A percentile compares a stretch with the other conserved stretches of the same genome.
These are phyloP conservation scores for Trichoderma lentiforme DNA, from an alignment of 2,329 filamentous ascomycete genomes.

Conservation along the genomic window DNA sequence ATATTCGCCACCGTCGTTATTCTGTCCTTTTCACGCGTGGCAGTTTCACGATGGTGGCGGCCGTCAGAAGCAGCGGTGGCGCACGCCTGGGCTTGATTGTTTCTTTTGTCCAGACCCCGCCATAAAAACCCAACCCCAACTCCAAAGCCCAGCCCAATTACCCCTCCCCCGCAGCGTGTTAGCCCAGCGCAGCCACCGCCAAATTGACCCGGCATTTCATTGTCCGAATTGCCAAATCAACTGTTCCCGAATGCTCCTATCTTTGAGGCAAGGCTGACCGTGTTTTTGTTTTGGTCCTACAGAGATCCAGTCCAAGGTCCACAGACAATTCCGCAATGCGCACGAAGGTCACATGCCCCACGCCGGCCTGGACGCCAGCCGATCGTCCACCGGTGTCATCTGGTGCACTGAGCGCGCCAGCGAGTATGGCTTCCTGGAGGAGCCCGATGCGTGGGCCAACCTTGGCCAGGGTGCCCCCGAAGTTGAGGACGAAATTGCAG, in stretches of 20 bases:
- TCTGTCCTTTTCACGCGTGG: neutral
- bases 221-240: neutral
- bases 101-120: slow-evolving; percentile 12
- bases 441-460: slow-evolving; percentile 84
- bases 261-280: slow-evolving; percentile 19
- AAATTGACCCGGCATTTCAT: neutral
- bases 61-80: slow-evolving; percentile 8
- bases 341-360: slow-evolving; percentile 90
- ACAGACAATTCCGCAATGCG: slow-evolving; percentile 82
- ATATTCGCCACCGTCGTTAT: neutral
- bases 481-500: slow-evolving; percentile 87
- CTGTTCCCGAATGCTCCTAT: neutral
- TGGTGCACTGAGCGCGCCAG: slow-evolving; percentile 87
- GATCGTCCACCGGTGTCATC: slow-evolving; percentile 88
- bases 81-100: slow-evolving; percentile 3
- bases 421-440: slow-evolving; percentile 83
- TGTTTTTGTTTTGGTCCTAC: neutral
- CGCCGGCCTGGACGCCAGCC: slow-evolving; percentile 82
- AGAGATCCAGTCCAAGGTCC: slow-evolving; percentile 82
- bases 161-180: slow-evolving; percentile 19
- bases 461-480: slow-evolving; percentile 91
- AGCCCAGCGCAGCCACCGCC: slow-evolving; percentile 2
- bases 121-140: slow-evolving; percentile 1
- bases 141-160: neutral
- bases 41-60: neutral